These are phyloP conservation scores for Ormosia emarginata DNA, from an alignment of 306 rosid genomes.

Conservation along the genomic window DNA sequence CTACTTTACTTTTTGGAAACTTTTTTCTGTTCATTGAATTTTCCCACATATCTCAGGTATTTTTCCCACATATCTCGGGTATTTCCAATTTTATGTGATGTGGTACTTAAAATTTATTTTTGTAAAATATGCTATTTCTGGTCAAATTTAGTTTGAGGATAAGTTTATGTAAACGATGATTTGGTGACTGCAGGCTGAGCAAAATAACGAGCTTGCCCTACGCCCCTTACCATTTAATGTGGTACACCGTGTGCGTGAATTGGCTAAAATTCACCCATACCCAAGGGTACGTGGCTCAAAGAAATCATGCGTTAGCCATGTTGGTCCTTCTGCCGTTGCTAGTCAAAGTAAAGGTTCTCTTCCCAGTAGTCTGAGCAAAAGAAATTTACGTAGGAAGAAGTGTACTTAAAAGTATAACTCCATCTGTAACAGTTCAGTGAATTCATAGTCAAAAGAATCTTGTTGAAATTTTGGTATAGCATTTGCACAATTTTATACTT, in stretches of 20 bases:
- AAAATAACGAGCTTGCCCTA: slow-evolving; percentile 43
- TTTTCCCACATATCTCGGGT: neutral
- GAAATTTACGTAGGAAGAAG: slow-evolving; percentile 47
- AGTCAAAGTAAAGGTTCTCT: slow-evolving; percentile 33
- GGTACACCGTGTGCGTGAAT: slow-evolving; percentile 67
- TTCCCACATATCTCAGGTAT: neutral
- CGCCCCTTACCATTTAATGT: slow-evolving; percentile 65
- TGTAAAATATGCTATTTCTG: neutral
- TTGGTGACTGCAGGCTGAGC: slow-evolving; percentile 53
- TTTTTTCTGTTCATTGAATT: neutral
- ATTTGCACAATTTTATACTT: slow-evolving; percentile 22
- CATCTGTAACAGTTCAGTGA: slow-evolving; percentile 25
- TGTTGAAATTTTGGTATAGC: slow-evolving; percentile 48
- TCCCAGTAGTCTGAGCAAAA: slow-evolving; percentile 38
- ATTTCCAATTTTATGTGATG: neutral
- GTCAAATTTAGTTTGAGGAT: neutral
- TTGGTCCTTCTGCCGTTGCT: slow-evolving; percentile 33
- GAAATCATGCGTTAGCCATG: slow-evolving; percentile 26
- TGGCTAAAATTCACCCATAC: slow-evolving; percentile 82
- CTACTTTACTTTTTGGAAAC: slow-evolving; percentile 3
- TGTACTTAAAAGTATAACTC: slow-evolving; percentile 33
- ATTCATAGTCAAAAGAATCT: slow-evolving; percentile 37
- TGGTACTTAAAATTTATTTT: neutral
- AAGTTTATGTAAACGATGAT: slow-evolving; percentile 4
- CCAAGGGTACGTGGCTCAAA: slow-evolving; percentile 70